Evolutionary conservation across 768 basidiomycete species (phyloP).

Genomic region (Panellus pusillus): DNA sequence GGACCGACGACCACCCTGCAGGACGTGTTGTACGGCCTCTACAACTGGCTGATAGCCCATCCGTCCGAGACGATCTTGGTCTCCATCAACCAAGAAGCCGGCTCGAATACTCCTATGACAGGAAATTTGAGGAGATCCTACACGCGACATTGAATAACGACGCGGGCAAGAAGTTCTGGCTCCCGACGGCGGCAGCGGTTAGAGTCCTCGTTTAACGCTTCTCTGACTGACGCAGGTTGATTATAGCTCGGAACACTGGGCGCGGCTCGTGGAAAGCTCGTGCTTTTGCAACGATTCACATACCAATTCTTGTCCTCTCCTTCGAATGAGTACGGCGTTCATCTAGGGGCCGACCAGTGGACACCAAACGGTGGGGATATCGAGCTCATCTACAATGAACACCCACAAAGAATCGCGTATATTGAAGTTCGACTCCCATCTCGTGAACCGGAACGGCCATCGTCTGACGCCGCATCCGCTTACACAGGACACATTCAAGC

Average conservation of each 20-base stretch:
- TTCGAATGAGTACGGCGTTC: constrained; percentile 12
- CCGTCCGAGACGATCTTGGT: constrained; percentile 19
- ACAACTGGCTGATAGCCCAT: constrained; percentile 18
- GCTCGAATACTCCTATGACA: constrained; percentile 17
- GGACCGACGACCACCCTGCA: constrained; percentile 19
- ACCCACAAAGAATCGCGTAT: constrained; percentile 12
- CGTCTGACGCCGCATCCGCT: background rate
- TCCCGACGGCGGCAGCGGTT: constrained; percentile 1
- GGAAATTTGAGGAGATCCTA: constrained; percentile 15
- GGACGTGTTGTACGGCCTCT: constrained; percentile 21
- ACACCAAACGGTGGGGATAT: constrained; percentile 17
- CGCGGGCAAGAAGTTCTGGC: constrained; percentile 13
- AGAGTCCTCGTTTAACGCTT: background rate
- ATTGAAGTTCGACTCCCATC: constrained; percentile 8
- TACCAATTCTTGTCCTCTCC: constrained; percentile 11
- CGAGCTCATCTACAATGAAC: constrained; percentile 11
- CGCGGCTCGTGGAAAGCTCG: constrained; percentile 16
- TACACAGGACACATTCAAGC: constrained; percentile 15
- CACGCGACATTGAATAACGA: constrained; percentile 8
- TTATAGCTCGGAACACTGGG: constrained; percentile 16
- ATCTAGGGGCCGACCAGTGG: constrained; percentile 18
- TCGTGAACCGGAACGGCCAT: background rate
- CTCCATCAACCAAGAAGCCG: constrained; percentile 20
- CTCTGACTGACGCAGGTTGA: background rate
- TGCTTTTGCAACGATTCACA: constrained; percentile 19